Conservation (phyloP, 495 filamentous ascomycete species). For the Podospora anserina region DNA sequence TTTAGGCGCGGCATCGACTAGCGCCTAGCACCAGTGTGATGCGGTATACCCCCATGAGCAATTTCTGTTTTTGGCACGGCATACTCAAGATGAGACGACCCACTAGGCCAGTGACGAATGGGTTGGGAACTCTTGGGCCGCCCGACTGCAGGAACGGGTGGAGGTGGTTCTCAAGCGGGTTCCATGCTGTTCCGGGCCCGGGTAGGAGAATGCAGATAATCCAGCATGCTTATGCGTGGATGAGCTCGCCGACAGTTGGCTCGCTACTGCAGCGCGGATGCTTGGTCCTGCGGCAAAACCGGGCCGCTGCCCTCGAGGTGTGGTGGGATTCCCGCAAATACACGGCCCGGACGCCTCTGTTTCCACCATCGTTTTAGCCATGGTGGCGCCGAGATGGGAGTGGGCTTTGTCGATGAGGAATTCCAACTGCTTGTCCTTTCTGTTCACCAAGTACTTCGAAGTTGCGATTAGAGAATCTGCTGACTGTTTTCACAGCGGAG, state of each 20-base stretch:
- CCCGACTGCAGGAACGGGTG: conserved; percentile 32
- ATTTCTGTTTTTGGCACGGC: conserved; percentile 11
- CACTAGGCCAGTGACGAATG: conserved; percentile 13
- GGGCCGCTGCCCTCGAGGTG: conserved; percentile 28
- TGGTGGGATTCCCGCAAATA: conserved; percentile 26
- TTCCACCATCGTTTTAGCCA: conserved; percentile 25
- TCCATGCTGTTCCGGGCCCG: conserved; percentile 21
- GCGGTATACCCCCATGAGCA: conserved; percentile 23
- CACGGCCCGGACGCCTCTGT: conserved; percentile 10
- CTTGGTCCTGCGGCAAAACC: conserved; percentile 27
- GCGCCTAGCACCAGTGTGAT: conserved; percentile 31
- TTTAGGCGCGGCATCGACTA: conserved; percentile 33
- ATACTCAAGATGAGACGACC: conserved; percentile 26
- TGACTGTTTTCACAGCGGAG: conserved; percentile 47
- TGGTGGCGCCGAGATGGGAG: background rate
- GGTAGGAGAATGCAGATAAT: conserved; percentile 15
- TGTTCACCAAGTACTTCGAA: background rate
- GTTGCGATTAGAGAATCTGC: conserved; percentile 11
- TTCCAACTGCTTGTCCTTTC: background rate
- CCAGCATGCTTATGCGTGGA: conserved; percentile 20
- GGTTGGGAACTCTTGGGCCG: conserved; percentile 10
- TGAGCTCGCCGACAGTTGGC: conserved; percentile 18
- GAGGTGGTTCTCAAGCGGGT: conserved; percentile 34
- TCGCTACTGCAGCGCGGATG: conserved; percentile 25
- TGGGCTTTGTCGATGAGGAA: conserved; percentile 24